These are phyloP conservation scores for Paracoccidioides brasiliensis DNA, from an alignment of 2,329 filamentous ascomycete genomes.

Conservation along the genomic window DNA sequence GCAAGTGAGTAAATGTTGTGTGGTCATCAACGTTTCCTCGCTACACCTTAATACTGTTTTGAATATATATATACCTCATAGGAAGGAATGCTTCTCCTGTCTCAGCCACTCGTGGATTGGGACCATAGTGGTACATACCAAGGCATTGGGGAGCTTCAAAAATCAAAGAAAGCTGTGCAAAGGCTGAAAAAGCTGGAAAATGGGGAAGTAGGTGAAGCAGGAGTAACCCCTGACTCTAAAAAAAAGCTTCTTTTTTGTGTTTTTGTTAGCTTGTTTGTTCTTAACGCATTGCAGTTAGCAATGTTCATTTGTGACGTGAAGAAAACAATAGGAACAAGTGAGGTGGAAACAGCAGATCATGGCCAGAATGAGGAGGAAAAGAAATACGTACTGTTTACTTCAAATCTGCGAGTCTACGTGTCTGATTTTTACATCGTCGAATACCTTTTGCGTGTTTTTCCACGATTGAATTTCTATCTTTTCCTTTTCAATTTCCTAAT, in stretches of 20 bases:
- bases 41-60: constrained; percentile 3
- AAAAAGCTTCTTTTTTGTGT: not conserved
- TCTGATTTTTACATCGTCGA: too few species aligned
- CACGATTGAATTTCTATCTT: not conserved
- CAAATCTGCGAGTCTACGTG: too few species aligned
- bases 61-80: constrained; percentile 2
- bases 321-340: too few species aligned
- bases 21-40: not conserved
- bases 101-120: not conserved
- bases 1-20: constrained; percentile 2
- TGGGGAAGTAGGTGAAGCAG: not conserved
- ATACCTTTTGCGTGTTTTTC: not conserved
- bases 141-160: not conserved
- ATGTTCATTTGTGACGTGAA: too few species aligned
- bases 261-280: not conserved
- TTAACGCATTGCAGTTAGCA: not conserved
- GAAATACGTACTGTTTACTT: not conserved
- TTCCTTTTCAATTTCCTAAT: not conserved
- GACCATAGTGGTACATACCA: not conserved
- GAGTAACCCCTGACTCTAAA: too few species aligned
- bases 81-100: not conserved
- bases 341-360: too few species aligned
- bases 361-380: too few species aligned
- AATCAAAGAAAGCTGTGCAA: not conserved
- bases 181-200: not conserved